Evolutionary conservation across 2,329 filamentous ascomycete species (phyloP).

Genomic region (Phyllosticta citrichinensis): DNA sequence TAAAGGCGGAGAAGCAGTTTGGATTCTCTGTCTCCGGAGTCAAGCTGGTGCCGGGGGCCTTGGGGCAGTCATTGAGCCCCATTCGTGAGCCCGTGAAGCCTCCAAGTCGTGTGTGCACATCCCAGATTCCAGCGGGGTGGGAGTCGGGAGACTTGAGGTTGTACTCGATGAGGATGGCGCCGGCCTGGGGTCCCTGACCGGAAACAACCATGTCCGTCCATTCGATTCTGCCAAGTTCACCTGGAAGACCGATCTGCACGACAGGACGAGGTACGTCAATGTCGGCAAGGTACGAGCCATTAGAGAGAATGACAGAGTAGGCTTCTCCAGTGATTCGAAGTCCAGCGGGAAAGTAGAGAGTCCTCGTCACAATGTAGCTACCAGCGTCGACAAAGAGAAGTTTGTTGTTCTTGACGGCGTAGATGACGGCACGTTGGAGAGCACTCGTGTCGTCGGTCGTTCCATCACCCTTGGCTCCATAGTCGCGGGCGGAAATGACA

Average conservation of each 20-base stretch:
- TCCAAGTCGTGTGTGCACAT: constrained; percentile 76
- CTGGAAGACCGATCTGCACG: constrained; percentile 54
- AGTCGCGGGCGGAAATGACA: constrained; percentile 20
- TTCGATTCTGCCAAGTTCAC: constrained; percentile 57
- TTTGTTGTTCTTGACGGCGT: constrained; percentile 42
- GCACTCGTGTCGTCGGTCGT: constrained; percentile 71
- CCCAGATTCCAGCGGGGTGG: constrained; percentile 68
- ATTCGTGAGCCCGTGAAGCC: constrained; percentile 69
- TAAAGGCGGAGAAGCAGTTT: constrained; percentile 63
- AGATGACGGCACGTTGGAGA: constrained; percentile 64
- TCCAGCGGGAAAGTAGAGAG: constrained; percentile 51
- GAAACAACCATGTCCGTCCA: constrained; percentile 63
- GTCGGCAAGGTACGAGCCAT: constrained; percentile 42
- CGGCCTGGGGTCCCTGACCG: constrained; percentile 55
- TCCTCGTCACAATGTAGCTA: constrained; percentile 45
- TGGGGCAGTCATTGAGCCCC: constrained; percentile 66
- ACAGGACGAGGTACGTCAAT: constrained; percentile 53
- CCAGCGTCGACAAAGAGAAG: constrained; percentile 50
- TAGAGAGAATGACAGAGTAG: constrained; percentile 73
- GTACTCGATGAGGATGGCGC: constrained; percentile 63
- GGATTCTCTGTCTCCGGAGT: constrained; percentile 40
- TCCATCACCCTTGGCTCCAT: constrained; percentile 64
- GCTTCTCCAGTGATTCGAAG: constrained; percentile 77
- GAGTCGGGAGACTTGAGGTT: constrained; percentile 48
- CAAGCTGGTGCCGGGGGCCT: constrained; percentile 55